Conservation (phyloP, 148 eudicot species). For the Pharnaceum exiguum region DNA sequence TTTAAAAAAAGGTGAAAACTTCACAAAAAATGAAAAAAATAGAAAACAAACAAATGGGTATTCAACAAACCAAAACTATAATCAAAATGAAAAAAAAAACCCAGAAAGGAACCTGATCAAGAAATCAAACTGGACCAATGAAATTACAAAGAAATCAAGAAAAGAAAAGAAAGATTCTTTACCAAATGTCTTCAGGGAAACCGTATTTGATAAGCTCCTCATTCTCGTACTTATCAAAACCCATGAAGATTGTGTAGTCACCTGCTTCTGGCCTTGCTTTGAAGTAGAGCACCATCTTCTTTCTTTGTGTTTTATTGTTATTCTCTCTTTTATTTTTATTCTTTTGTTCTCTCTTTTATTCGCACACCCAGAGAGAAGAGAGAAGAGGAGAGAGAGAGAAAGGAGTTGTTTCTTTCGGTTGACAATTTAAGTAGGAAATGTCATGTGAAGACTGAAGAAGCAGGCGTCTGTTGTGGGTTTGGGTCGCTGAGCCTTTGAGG, state of each 20-base stretch:
- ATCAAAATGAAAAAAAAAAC: too few species aligned
- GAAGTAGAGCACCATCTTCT: slow-evolving; percentile 91
- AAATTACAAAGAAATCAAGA: not conserved
- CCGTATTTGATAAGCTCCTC: slow-evolving; percentile 98
- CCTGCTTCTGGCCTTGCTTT: slow-evolving; percentile 92
- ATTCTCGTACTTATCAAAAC: slow-evolving; percentile 87
- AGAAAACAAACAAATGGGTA: not conserved
- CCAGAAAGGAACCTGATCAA: too few species aligned
- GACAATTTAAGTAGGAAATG: too few species aligned
- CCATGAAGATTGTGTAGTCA: slow-evolving; percentile 95
- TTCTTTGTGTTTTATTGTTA: not conserved
- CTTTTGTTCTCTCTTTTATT: not conserved
- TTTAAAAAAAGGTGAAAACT: too few species aligned
- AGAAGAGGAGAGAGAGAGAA: not conserved
- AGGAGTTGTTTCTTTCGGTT: too few species aligned
- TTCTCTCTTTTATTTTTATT: not conserved
- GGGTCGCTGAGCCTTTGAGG: too few species aligned
- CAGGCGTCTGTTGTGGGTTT: too few species aligned
- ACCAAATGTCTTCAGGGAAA: slow-evolving; percentile 96
- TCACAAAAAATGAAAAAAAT: too few species aligned
- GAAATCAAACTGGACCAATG: too few species aligned
- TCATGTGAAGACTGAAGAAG: too few species aligned
- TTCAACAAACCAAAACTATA: too few species aligned
- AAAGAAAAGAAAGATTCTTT: not conserved
- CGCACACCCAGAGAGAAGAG: not conserved